A percentile compares a stretch with the other conserved stretches of the same genome.
phyloP scores from a whole-genome alignment of 495 filamentous ascomycete species.

The Acidomyces sp. region DNA sequence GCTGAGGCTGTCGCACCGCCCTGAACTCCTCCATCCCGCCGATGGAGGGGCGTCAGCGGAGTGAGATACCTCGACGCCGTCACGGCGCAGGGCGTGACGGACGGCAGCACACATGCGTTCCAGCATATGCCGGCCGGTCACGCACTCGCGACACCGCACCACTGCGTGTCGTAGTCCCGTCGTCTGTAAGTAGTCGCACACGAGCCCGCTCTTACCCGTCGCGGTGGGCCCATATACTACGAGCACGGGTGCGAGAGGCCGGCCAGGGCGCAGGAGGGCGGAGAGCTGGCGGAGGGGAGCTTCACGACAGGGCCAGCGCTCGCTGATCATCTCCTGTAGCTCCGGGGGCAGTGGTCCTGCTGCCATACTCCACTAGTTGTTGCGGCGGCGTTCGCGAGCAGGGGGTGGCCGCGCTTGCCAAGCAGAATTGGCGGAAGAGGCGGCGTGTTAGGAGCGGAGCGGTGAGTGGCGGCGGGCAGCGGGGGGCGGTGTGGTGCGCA shows the following conservation, averaged over 20 bases:
- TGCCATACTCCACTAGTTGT: no score
- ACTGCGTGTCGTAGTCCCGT: conserved; percentile 51
- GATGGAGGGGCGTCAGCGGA: conserved; percentile 34
- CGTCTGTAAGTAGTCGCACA: conserved; percentile 45
- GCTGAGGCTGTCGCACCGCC: conserved; percentile 63
- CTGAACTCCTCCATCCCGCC: no score
- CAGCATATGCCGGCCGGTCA: conserved; percentile 78
- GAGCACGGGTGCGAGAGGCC: conserved; percentile 43
- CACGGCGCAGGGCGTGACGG: conserved; percentile 36
- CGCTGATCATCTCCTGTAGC: conserved; percentile 13
- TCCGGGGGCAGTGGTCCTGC: conserved; percentile 16
- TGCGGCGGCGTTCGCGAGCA: no score
- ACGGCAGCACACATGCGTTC: conserved; percentile 44
- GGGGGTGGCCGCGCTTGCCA: no score
- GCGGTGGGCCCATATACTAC: conserved; percentile 77
- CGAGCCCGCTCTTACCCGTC: conserved; percentile 76
- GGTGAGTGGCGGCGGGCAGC: no score
- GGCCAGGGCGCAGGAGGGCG: conserved; percentile 28
- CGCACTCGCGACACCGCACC: conserved; percentile 69
- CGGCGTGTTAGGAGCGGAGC: no score
- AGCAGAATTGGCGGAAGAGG: no score
- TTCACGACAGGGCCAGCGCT: conserved; percentile 28
- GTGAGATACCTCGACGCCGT: conserved; percentile 31
- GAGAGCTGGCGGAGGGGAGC: conserved; percentile 25
- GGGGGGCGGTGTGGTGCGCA: no score